A percentile compares a stretch with the other conserved stretches of the same genome.
Evolutionary conservation across 2,329 filamentous ascomycete species (phyloP).

Genomic region (Tolypocladium amazonense): DNA sequence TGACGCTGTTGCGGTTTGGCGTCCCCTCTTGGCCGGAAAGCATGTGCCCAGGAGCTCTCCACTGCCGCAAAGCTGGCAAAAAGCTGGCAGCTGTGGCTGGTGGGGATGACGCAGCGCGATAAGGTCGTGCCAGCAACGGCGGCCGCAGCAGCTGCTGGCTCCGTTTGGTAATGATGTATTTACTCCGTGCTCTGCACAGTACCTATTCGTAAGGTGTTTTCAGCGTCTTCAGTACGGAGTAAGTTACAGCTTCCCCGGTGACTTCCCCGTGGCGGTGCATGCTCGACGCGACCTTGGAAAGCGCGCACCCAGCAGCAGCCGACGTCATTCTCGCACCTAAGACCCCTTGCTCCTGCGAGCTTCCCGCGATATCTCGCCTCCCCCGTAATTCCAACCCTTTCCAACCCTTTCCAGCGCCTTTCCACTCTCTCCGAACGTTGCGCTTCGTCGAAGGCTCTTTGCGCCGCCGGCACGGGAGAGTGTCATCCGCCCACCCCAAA

Average conservation of each 20-base stretch:
- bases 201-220: too few species aligned
- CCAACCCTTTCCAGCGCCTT: neutral
- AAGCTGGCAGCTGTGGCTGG: neutral
- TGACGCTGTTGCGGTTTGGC: neutral
- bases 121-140: neutral
- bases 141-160: too few species aligned
- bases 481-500: neutral
- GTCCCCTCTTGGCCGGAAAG: neutral
- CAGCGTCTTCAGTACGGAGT: too few species aligned
- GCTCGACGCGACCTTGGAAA: neutral
- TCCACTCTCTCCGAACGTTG: neutral
- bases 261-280: too few species aligned
- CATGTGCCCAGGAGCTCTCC: neutral
- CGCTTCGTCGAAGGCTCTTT: neutral
- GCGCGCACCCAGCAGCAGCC: neutral
- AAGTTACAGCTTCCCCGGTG: too few species aligned
- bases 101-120: neutral
- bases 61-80: neutral
- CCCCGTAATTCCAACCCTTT: neutral
- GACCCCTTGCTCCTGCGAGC: neutral
- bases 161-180: too few species aligned
- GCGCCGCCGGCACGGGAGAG: neutral
- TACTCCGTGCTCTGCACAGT: too few species aligned
- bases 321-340: neutral
- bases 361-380: neutral